Base-by-base conservation (phyloP, 495 filamentous ascomycete genomes). In the Bacidia gigantensis region DNA sequence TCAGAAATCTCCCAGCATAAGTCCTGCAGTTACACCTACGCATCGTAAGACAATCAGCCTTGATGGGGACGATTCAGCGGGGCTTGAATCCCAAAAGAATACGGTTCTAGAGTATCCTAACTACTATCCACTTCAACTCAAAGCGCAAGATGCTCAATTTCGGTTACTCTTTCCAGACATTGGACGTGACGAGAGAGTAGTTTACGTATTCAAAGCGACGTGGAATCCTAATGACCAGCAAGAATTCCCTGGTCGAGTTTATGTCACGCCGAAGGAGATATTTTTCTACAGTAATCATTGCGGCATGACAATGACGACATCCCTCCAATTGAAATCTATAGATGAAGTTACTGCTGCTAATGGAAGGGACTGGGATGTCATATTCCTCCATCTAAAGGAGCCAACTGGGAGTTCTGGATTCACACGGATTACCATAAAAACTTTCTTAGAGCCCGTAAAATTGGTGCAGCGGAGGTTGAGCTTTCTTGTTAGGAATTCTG, bases 231-330 rank as follows among this genome's bases (percentile, higher is more conserved):
- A 83, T 60, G 82, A 86, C 3, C 76, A 79, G 52, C 86, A 88
- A 66, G 83, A 87, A 49, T 84, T 89, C 50, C 84, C 89, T 41
- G 93, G 92, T 0, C 74, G 92, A 50, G 83, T 89, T 20, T 98
- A 89, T 64, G 81, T 95, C 43, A 97, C 93, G 1, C 74, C 80
- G 2, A 78, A 78, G 47, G 81, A 89, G 29, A 78, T 97, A 55
- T 96, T 93, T 61, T 98, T 98, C 64, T 98, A 95, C 68, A 93
- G 89, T 49, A 80, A 97, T 62, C 83, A 95, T 57, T 76, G 93
- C 59, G 92, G 92, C n/a, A 72, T 98, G 24, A 86, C 95, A 0
- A 71, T 96, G 44, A 88, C 87, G 1, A 86, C 87, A 29, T 76
- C 75, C 18, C 75, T 87, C 29, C 77, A 74, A 32, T 72, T 98